Evolutionary conservation across 2,329 filamentous ascomycete species (phyloP).

Genomic region (Didymosphaeria variabile): DNA sequence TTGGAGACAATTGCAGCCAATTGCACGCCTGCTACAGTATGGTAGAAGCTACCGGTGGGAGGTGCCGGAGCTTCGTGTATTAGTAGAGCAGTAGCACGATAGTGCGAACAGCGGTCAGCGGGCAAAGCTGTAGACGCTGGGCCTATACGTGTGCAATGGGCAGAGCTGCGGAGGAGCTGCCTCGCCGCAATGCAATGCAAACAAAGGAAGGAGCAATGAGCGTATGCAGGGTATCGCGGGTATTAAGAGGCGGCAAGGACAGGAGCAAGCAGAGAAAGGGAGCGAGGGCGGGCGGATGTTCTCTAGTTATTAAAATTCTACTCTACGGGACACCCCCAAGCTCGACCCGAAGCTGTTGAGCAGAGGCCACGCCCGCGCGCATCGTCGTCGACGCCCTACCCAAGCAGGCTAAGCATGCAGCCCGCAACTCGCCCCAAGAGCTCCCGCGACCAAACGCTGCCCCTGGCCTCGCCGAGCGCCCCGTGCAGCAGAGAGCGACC

Average conservation of each 20-base stretch:
- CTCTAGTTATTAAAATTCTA: constrained; percentile 39
- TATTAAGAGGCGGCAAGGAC: constrained; percentile 18
- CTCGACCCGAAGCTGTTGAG: constrained; percentile 48
- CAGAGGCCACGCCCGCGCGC: constrained; percentile 35
- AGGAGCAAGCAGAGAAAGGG: constrained; percentile 17
- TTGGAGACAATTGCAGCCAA: constrained; percentile 16
- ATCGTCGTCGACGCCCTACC: constrained; percentile 41
- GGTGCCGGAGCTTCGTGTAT: constrained; percentile 26
- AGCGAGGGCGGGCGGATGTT: constrained; percentile 18
- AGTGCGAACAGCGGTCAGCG: constrained; percentile 16
- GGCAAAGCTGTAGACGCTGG: constrained; percentile 24
- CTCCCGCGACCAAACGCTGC: constrained; percentile 28
- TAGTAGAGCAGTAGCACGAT: constrained; percentile 16
- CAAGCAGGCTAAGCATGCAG: constrained; percentile 30
- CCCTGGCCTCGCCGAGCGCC: constrained; percentile 28
- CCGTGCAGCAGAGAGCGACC: constrained; percentile 13
- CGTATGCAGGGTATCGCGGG: constrained; percentile 14
- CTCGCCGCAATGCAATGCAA: not conserved
- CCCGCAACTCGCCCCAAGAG: constrained; percentile 19
- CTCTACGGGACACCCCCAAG: constrained; percentile 35
- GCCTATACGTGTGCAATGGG: constrained; percentile 7
- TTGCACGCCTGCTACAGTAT: constrained; percentile 6
- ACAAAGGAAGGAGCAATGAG: constrained; percentile 3
- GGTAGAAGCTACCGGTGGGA: constrained; percentile 30
- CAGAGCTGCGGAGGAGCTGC: constrained; percentile 4